Base-by-base conservation (phyloP, 2,329 filamentous ascomycete genomes). In the Ascochyta fabae region DNA sequence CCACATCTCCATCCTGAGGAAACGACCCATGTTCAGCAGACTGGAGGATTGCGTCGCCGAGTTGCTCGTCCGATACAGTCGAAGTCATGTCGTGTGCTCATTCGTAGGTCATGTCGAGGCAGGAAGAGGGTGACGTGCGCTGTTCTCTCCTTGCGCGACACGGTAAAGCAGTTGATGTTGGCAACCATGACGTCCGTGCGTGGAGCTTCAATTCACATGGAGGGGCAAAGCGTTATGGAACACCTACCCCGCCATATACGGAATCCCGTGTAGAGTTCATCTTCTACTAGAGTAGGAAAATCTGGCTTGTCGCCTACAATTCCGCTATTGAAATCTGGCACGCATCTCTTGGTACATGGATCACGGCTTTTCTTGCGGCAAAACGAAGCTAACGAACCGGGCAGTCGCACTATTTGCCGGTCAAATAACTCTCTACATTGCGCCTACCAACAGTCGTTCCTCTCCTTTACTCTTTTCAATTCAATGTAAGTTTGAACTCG, bases 41-140 rank as follows among this genome's bases (percentile, higher is more conserved):
- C 57, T 86, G 79, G 53, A 91, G 84, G 38, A 92, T 77, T 4
- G 86, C 86, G 58, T 84, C 80, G 61, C 84, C 85, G 49, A 88
- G 74, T 45, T 71, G 68, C 26, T 75, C 64, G 38, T 71, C 62
- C 22, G 71, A 69, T 40, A 68, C 61, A 58, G 65, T 61, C 48
- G 62, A 60, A 46, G 69, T 41, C 73, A 75, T 75, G 56, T 56
- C 38, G 36, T 36, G 43, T 54, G 61, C 38, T 43, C 31, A 57
- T 15, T 7, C 29, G 42, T 24, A 34, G 57, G 38, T 61, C 66
- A 69, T 68, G 52, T 62, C 60, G 54, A 53, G 41, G 34, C n/a
- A 19, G 41, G 16, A 24, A 24, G 38, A 42, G 41, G 19, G 24
- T 29, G 33, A 45, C 50, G 38, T 46, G 48, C 46, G 42, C 43